phyloP scores from a whole-genome alignment of 192 early-diverging fungal species.

The Radiomyces spectabilis region DNA sequence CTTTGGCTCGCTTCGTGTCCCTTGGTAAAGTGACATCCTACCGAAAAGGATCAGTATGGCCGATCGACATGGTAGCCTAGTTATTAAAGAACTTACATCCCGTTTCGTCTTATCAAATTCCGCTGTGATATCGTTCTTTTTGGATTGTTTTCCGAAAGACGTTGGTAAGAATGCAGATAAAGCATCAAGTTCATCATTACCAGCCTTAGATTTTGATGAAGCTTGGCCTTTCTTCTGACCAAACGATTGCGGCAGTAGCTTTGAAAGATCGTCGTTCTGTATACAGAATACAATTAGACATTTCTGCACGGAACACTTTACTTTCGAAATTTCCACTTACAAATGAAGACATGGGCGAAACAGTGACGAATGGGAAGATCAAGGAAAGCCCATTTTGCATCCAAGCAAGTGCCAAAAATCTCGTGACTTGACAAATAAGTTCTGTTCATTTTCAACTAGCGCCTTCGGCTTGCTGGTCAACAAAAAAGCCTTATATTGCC shows the following conservation, averaged over 20 bases:
- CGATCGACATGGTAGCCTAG: neutral
- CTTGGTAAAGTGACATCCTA: neutral
- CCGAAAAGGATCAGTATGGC: too few relatives aligned
- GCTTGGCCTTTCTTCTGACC: slow-evolving; percentile 21
- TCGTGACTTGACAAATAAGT: too few relatives aligned
- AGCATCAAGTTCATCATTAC: slow-evolving; percentile 29
- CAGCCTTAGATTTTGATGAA: slow-evolving; percentile 11
- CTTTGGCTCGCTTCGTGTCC: neutral
- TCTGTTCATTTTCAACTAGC: too few relatives aligned
- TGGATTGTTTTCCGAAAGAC: slow-evolving; percentile 42
- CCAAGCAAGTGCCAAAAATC: too few relatives aligned
- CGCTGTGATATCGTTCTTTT: slow-evolving; percentile 7
- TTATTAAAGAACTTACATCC: slow-evolving; percentile 10
- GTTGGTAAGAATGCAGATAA: slow-evolving; percentile 40
- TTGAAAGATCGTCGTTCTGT: slow-evolving; percentile 42
- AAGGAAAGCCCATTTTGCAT: too few relatives aligned
- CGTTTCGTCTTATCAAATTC: slow-evolving; percentile 30
- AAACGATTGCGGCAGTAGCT: slow-evolving; percentile 36
- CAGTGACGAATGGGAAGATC: too few relatives aligned
- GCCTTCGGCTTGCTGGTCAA: too few relatives aligned
- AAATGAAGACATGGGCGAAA: too few relatives aligned
- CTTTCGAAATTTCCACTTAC: too few relatives aligned
- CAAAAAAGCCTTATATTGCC: too few relatives aligned
- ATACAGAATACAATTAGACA: neutral
- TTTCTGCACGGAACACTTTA: too few relatives aligned